Percentiles rank a stretch among this genome's conserved stretches.
Conservation (phyloP, 2,329 filamentous ascomycete species). For the Colletotrichum sp. region DNA sequence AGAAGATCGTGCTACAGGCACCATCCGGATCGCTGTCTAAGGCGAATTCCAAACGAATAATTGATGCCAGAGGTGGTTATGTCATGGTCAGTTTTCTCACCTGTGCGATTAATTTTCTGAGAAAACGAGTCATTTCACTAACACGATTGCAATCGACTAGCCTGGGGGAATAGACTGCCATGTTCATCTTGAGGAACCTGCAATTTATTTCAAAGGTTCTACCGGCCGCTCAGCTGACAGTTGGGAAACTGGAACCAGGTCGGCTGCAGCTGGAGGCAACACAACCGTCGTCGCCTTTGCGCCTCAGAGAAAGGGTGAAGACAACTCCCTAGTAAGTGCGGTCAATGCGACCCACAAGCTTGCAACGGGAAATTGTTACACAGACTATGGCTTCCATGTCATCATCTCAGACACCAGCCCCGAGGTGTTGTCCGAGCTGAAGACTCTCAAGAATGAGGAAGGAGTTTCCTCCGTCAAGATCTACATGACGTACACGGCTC, state of each 20-base stretch:
- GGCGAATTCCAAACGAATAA: neutral
- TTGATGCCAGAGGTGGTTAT: neutral
- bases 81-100: neutral
- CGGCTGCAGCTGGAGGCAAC: constrained; percentile 61
- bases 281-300: constrained; percentile 65
- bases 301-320: constrained; percentile 49
- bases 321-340: constrained; percentile 44
- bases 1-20: constrained; percentile 45
- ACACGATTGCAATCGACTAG: neutral
- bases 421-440: neutral
- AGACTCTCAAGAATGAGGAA: constrained; percentile 24
- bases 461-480: constrained; percentile 55
- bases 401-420: neutral
- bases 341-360: constrained; percentile 51
- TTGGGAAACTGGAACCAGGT: constrained; percentile 48
- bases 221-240: neutral
- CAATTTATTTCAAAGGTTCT: neutral
- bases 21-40: constrained; percentile 32
- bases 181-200: neutral
- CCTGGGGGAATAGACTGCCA: neutral
- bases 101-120: neutral
- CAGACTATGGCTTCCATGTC: constrained; percentile 9
- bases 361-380: constrained; percentile 51
- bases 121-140: neutral
- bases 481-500: constrained; percentile 57